These are phyloP conservation scores for Naumovozyma dairenensis DNA, from an alignment of 805 yeast genomes.

Conservation along the genomic window DNA sequence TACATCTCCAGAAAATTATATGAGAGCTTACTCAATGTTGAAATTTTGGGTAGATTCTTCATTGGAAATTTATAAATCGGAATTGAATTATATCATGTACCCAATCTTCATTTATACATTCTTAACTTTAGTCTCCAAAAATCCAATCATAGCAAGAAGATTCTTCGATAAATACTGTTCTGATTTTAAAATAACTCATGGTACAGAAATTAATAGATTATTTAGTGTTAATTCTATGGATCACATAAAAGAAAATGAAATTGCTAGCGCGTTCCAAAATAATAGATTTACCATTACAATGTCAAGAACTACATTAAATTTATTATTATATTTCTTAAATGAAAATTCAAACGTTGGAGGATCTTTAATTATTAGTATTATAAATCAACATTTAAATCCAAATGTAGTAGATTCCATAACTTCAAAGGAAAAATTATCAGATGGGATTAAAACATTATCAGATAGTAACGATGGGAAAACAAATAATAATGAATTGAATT, in stretches of 20 bases:
- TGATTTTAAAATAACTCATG: constrained; percentile 70
- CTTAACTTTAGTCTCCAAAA: constrained; percentile 64
- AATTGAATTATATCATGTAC: constrained; percentile 69
- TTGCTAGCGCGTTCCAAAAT: constrained; percentile 64
- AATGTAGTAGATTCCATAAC: constrained; percentile 31
- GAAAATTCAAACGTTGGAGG: constrained; percentile 93
- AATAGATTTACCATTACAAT: constrained; percentile 68
- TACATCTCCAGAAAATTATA: constrained; percentile 53
- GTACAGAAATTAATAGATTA: constrained; percentile 61
- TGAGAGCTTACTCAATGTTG: constrained; percentile 71
- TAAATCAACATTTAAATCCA: constrained; percentile 70
- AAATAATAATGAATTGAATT: constrained; percentile 21
- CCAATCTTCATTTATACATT: constrained; percentile 91
- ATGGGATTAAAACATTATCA: constrained; percentile 23
- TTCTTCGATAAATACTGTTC: constrained; percentile 66
- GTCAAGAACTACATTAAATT: constrained; percentile 75
- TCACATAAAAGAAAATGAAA: constrained; percentile 72
- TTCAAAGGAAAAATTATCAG: constrained; percentile 24
- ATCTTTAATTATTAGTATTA: constrained; percentile 68
- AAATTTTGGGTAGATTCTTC: constrained; percentile 87
- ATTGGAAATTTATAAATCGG: constrained; percentile 83
- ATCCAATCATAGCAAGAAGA: constrained; percentile 50
- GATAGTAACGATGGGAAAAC: constrained; percentile 27
- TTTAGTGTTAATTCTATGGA: constrained; percentile 69
- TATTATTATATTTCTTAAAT: constrained; percentile 75